These are phyloP conservation scores for Thielaviopsis euricoi DNA, from an alignment of 2,329 filamentous ascomycete species.

Conservation along the genomic window DNA sequence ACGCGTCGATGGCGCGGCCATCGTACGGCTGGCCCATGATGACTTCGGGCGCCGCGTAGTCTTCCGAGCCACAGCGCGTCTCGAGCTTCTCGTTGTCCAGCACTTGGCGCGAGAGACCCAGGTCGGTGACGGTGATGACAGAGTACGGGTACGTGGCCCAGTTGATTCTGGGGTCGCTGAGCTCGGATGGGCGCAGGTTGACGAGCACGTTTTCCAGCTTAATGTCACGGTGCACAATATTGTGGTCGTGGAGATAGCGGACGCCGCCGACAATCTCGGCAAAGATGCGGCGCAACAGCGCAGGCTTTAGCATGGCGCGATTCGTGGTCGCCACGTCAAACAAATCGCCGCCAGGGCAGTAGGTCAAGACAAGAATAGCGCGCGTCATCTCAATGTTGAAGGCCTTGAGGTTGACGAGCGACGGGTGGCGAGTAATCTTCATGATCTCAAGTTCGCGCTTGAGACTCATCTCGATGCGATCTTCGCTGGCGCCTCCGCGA, in stretches of 20 bases:
- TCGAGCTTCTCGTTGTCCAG: constrained; percentile 77
- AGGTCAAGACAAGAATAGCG: constrained; percentile 73
- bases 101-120: constrained; percentile 77
- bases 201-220: constrained; percentile 95
- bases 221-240: constrained; percentile 91
- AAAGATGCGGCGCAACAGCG: constrained; percentile 69
- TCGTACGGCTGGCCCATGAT: constrained; percentile 92
- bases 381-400: constrained; percentile 74
- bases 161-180: constrained; percentile 45
- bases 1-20: constrained; percentile 79
- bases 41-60: constrained; percentile 93
- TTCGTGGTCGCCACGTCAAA: constrained; percentile 78
- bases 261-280: constrained; percentile 76
- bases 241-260: constrained; percentile 65
- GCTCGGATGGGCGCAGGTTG: constrained; percentile 55
- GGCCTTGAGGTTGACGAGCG: constrained; percentile 76
- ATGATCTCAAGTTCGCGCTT: constrained; percentile 93
- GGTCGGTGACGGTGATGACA: constrained; percentile 75
- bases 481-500: constrained; percentile 80
- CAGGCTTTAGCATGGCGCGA: constrained; percentile 47
- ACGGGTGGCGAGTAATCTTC: constrained; percentile 74
- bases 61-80: constrained; percentile 87
- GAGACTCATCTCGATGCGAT: constrained; percentile 80
- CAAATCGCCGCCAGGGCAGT: constrained; percentile 85
- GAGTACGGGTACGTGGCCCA: constrained; percentile 67